Evolutionary conservation across 306 rosid species (phyloP), one percentile per base, ranked within the genome.

Genomic region (Pueraria montana): DNA sequence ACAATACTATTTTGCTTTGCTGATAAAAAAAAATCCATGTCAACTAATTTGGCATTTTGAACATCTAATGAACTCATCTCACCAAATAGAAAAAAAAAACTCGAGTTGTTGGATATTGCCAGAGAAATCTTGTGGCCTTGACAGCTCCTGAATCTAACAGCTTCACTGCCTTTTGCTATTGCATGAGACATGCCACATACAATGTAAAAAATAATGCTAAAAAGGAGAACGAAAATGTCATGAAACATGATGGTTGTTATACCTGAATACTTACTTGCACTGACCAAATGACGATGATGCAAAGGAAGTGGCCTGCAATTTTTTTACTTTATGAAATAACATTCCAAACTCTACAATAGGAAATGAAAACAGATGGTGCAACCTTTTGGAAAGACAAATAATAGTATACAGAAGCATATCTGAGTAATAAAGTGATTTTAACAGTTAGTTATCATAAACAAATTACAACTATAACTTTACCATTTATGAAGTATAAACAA

Each of bases 21-120:
- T n/a, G n/a, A n/a, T n/a, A n/a, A n/a, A n/a, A n/a, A n/a, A n/a
- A n/a, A n/a, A n/a, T n/a, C n/a, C 73, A 64, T 75, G 56, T 74
- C 55, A 75, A 55, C 11, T 52, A 69, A 17, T 32, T 49, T 74
- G 58, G 23, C 72, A 17, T 69, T 43, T 16, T 45, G 12, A 46
- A 65, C 36, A 79, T 55, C 63, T 11, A 23, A 63, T 12, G 45
- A 72, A 53, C 43, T 50, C 62, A 46, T 78, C 87, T 90, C 88
- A 96, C 99, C 94, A 96, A 83, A 85, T 96, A 96, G 88, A 88
- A 91, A 27, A 96, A 91, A 79, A 96, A 78, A 70, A 96, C 91
- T 64, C 98, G 91, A 83, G 99, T 98, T 42, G 90, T 90, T 9
- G 99, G 99, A 88, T 96, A 91, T 63, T 90, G 96, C 99, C 99